These are phyloP conservation scores for Colletotrichum sp. DNA, from an alignment of 2,329 filamentous ascomycete genomes.

Conservation along the genomic window DNA sequence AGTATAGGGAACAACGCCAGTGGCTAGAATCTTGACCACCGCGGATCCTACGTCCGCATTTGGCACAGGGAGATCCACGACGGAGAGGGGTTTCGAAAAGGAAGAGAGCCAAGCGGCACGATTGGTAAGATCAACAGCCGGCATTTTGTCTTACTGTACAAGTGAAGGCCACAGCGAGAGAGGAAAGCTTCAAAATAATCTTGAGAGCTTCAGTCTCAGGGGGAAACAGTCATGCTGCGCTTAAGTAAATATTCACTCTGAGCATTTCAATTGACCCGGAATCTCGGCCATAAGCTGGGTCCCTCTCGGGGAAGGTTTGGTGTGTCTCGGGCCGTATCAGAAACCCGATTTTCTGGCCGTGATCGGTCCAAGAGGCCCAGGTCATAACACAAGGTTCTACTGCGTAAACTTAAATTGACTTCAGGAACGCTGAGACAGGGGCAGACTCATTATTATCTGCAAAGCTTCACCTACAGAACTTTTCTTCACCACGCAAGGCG, in stretches of 20 bases:
- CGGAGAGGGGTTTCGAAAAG: background rate
- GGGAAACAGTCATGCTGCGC: background rate
- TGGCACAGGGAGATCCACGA: conserved; percentile 22
- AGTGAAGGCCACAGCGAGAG: background rate
- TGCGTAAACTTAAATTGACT: background rate
- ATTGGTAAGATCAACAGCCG: background rate
- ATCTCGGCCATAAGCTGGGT: background rate
- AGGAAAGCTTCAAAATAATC: background rate
- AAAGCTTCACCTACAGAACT: no score
- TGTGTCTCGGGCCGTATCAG: background rate
- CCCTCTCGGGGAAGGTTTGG: background rate
- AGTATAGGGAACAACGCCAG: conserved; percentile 30
- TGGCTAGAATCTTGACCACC: conserved; percentile 25
- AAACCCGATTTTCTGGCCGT: background rate
- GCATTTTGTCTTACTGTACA: background rate
- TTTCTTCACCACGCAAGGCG: no score
- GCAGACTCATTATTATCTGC: no score
- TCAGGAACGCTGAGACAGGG: background rate
- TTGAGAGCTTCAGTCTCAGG: background rate
- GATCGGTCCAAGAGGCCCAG: background rate
- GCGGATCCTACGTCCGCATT: conserved; percentile 20
- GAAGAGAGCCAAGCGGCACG: conserved; percentile 6
- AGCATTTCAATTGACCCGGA: background rate
- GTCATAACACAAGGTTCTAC: background rate
- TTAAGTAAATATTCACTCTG: background rate